These are phyloP conservation scores for Trichoderma gamsii DNA, from an alignment of 495 filamentous ascomycete species.

Conservation along the genomic window DNA sequence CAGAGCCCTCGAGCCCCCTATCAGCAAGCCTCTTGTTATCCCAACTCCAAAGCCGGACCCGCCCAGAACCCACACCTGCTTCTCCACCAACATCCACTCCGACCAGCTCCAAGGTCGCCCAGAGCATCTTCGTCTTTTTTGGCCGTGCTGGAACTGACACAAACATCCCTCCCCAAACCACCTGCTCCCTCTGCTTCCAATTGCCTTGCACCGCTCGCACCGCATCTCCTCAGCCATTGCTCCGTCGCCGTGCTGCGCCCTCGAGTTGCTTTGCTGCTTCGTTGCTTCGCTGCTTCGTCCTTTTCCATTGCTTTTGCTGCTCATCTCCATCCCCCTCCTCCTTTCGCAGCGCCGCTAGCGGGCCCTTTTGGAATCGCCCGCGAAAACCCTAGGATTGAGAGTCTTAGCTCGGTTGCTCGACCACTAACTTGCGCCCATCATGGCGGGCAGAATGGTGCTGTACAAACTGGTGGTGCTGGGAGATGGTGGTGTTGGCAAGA, in stretches of 20 bases:
- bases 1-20: slow-evolving; percentile 1
- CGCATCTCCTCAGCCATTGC: not conserved
- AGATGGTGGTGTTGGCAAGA: slow-evolving; percentile 77
- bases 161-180: slow-evolving; percentile 5
- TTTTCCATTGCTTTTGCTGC: not conserved
- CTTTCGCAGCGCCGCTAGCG: slow-evolving; percentile 9
- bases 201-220: not conserved
- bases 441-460: slow-evolving; percentile 80
- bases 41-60: slow-evolving; percentile 7
- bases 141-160: slow-evolving; percentile 2
- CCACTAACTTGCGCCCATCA: slow-evolving; percentile 27
- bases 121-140: not conserved
- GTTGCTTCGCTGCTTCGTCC: not conserved
- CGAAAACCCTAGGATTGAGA: slow-evolving; percentile 3
- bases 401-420: slow-evolving; percentile 7
- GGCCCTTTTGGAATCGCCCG: slow-evolving; percentile 9
- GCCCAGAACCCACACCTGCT: not conserved
- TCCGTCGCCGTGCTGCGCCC: not conserved
- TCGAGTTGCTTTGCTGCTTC: not conserved
- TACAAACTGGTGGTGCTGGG: slow-evolving; percentile 99
- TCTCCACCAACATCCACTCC: slow-evolving; percentile 1
- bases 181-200: not conserved
- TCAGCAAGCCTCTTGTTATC: slow-evolving; percentile 3
- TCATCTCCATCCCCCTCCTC: not conserved
- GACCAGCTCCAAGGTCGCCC: slow-evolving; percentile 5